These are phyloP conservation scores for Sistotremastrum suecicum DNA, from an alignment of 768 basidiomycete genomes.

Conservation along the genomic window DNA sequence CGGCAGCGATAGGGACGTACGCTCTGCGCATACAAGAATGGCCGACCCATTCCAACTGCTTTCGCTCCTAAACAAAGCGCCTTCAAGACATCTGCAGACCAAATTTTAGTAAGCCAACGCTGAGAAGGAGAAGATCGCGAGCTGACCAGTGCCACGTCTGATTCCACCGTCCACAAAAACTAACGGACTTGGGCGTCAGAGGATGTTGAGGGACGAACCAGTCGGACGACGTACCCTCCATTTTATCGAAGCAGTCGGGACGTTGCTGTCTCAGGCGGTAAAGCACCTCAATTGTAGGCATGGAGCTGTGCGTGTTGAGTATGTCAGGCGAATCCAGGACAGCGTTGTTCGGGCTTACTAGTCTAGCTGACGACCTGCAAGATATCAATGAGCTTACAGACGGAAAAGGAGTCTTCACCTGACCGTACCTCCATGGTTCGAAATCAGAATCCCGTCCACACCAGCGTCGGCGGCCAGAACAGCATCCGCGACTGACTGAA, in stretches of 20 bases:
- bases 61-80: constrained; percentile 81
- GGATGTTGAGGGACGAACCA: not conserved
- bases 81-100: constrained; percentile 59
- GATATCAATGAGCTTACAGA: not conserved
- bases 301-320: constrained; percentile 36
- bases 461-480: constrained; percentile 73
- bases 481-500: constrained; percentile 76
- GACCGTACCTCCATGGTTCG: constrained; percentile 74
- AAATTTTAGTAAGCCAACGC: not conserved
- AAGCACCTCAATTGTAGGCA: constrained; percentile 69
- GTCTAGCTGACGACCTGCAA: constrained; percentile 62
- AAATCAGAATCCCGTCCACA: constrained; percentile 76
- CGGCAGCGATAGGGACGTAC: constrained; percentile 23
- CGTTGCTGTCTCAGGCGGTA: constrained; percentile 56
- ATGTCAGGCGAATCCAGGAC: constrained; percentile 8
- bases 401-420: not conserved
- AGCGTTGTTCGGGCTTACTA: constrained; percentile 32
- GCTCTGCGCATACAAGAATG: constrained; percentile 78
- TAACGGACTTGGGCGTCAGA: no score
- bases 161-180: constrained; percentile 25
- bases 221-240: constrained; percentile 37
- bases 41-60: constrained; percentile 74
- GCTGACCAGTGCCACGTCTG: constrained; percentile 59
- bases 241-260: constrained; percentile 58
- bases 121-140: not conserved